A percentile compares a stretch with the other conserved stretches of the same genome.
Conservation (phyloP, 1,284 basidiomycete genomes). For the Phaffia rhodozyma region DNA sequence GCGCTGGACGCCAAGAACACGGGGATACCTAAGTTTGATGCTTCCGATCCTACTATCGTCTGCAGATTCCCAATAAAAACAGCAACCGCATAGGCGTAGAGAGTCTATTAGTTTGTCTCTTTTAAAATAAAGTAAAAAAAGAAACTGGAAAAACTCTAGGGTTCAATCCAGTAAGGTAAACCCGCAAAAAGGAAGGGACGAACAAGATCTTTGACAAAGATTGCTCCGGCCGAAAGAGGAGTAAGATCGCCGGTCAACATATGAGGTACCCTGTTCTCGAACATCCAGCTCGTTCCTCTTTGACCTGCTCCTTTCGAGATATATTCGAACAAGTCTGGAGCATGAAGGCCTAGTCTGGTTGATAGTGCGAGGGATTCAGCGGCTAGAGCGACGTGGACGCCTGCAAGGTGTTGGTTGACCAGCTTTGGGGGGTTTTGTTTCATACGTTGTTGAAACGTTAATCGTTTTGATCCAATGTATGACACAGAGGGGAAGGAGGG, state of each 20-base stretch:
- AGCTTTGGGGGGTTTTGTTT: constrained; percentile 19
- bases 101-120: too few species aligned
- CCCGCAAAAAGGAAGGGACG: not conserved
- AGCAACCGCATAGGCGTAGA: too few species aligned
- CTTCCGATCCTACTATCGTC: constrained; percentile 25
- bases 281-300: constrained; percentile 30
- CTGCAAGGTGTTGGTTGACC: constrained; percentile 32
- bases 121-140: constrained; percentile 5
- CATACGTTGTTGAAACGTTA: not conserved
- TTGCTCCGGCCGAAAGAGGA: constrained; percentile 7
- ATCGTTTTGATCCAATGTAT: not conserved
- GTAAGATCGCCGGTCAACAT: constrained; percentile 17
- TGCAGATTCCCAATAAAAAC: too few species aligned
- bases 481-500: not conserved
- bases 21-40: constrained; percentile 25
- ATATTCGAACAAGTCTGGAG: constrained; percentile 28
- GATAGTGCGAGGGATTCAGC: constrained; percentile 34
- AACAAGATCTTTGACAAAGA: constrained; percentile 15
- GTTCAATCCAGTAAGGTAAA: too few species aligned
- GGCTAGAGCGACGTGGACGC: constrained; percentile 31
- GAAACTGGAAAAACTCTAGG: too few species aligned
- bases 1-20: constrained; percentile 28
- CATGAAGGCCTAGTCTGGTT: constrained; percentile 30
- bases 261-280: constrained; percentile 27
- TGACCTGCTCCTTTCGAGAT: constrained; percentile 24